Evolutionary conservation across 192 early-diverging fungal genomes (phyloP), one percentile per base, ranked within the genome.

Genomic region (Ambispora gerdemannii): DNA sequence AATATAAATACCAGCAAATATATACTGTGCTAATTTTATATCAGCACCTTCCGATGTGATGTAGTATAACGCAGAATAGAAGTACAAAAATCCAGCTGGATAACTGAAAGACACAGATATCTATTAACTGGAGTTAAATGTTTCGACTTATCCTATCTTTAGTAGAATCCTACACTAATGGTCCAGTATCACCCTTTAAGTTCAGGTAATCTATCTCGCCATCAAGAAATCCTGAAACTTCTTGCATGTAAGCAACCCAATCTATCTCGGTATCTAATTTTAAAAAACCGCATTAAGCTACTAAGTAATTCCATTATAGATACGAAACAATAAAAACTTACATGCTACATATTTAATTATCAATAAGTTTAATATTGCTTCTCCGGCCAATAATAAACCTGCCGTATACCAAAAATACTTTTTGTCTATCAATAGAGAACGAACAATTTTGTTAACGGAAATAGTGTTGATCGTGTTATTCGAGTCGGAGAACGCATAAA

Each of bases 161-260:
- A 24, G 27, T 24, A 64, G 1, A 7, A 3, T 77, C 83, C 49
- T 78, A 91, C 81, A 98, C 96, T 38, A 97, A 75, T 3, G 95
- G 96, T 2, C 96, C 96, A 3, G 96, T 98, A 52, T 92, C 91
- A 24, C 96, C 96, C 19, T 77, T 66, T 32, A 98, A 74, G 28
- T 88, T 86, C 19, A 68, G 31, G 62, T 98, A 98, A 73, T 96
- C 87, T 13, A 87, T 85, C 73, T 98, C 92, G 4, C 96, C 96
- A 3, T 72, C 59, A 0, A 93, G 65, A 71, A 93, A 94, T 25
- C 86, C 86, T 4, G 71, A 75, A 0, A 96, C 90, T 79, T 98
- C 83, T 75, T 97, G 92, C 94, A 98, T 96, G 69, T 98, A 98
- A 11, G 96, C 88, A 19, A 74, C 81, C 94, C 94, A 98, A 80